Percentiles rank a stretch among this genome's conserved stretches.
phyloP scores from a whole-genome alignment of 2,329 filamentous ascomycete genomes.

The Epichloe scottii region DNA sequence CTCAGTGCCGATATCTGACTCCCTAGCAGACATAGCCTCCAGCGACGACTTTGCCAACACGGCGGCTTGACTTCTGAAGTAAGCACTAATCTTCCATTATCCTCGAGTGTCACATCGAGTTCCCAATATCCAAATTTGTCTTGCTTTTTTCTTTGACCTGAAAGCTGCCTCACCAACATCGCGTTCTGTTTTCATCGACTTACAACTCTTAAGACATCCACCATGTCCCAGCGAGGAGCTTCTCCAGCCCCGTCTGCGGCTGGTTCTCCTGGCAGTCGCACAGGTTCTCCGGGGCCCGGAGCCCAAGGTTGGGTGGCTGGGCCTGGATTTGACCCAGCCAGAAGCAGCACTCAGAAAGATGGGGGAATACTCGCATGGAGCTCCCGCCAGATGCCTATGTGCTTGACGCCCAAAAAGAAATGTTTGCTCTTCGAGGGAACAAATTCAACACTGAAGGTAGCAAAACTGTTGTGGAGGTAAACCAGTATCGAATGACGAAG shows the following conservation, averaged over 20 bases:
- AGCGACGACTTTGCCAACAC: background rate
- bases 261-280: background rate
- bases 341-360: constrained; percentile 14
- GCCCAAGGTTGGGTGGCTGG: constrained; percentile 14
- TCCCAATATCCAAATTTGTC: too few species aligned
- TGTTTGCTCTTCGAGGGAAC: constrained; percentile 22
- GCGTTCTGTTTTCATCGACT: background rate
- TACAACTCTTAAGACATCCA: background rate
- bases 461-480: constrained; percentile 46
- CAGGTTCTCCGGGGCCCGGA: background rate
- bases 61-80: background rate
- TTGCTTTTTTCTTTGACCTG: background rate
- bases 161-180: background rate
- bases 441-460: constrained; percentile 46
- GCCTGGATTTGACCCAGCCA: constrained; percentile 33
- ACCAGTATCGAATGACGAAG: constrained; percentile 58
- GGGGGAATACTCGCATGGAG: constrained; percentile 37
- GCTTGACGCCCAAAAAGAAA: constrained; percentile 19
- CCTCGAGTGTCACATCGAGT: too few species aligned
- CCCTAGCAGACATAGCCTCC: too few species aligned
- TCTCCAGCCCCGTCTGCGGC: constrained; percentile 12
- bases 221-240: constrained; percentile 23
- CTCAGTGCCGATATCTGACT: background rate
- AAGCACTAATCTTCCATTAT: background rate
- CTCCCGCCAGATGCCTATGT: constrained; percentile 45